Conservation (phyloP, 371 early-diverging fungal species). For the Lichtheimia corymbifera region DNA sequence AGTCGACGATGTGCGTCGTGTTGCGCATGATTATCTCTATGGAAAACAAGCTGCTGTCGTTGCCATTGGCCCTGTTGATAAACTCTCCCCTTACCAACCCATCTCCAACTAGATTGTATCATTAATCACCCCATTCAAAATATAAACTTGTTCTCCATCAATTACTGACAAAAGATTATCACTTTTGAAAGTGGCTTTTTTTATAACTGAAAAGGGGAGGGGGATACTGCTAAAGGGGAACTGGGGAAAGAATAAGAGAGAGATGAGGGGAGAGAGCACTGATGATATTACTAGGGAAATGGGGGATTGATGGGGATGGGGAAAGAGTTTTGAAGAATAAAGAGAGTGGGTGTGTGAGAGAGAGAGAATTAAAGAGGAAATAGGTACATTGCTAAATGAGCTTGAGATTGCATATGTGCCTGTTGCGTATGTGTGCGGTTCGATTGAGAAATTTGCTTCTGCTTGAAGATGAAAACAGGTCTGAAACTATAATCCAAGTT, state of each 20-base stretch:
- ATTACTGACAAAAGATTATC: too few species aligned
- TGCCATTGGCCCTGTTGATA: slow-evolving; percentile 86
- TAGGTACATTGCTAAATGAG: neutral
- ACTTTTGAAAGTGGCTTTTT: too few species aligned
- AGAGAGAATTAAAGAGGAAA: neutral
- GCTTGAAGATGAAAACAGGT: too few species aligned
- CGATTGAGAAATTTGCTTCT: too few species aligned
- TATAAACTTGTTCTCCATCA: too few species aligned
- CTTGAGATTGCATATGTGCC: neutral
- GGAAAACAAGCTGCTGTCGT: slow-evolving; percentile 90
- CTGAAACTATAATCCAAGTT: neutral
- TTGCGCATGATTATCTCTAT: slow-evolving; percentile 74
- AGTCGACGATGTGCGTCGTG: slow-evolving; percentile 83
- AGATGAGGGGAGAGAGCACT: neutral
- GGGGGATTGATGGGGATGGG: neutral
- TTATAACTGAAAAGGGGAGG: too few species aligned
- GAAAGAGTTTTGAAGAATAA: neutral
- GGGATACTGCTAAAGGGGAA: neutral
- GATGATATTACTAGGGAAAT: neutral
- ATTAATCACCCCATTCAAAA: too few species aligned
- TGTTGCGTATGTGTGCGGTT: too few species aligned
- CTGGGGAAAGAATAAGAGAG: neutral
- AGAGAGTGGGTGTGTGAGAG: neutral
- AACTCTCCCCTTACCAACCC: slow-evolving; percentile 68
- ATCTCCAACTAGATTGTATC: neutral